These are phyloP conservation scores for Hemisphaericaspora xylofermentans DNA, from an alignment of 1,139 yeast species.

Conservation along the genomic window DNA sequence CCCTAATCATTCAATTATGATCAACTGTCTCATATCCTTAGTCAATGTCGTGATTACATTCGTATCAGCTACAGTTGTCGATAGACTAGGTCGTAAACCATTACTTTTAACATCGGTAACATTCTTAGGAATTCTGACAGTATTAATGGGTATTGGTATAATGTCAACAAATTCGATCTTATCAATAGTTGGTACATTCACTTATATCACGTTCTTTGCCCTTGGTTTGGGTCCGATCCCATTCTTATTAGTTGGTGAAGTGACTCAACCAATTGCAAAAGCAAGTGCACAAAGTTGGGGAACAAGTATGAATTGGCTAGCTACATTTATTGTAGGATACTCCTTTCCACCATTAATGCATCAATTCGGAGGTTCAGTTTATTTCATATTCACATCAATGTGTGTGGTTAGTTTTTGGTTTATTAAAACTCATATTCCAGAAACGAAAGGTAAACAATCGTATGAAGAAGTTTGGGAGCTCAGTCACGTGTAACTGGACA, in stretches of 20 bases:
- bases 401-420: conserved; percentile 51
- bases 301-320: conserved; percentile 85
- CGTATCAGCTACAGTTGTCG: conserved; percentile 70
- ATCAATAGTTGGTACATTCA: conserved; percentile 65
- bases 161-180: conserved; percentile 46
- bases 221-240: conserved; percentile 95
- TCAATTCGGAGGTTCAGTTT: conserved; percentile 75
- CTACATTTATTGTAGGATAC: conserved; percentile 80
- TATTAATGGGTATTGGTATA: conserved; percentile 67
- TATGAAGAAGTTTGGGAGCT: conserved; percentile 61
- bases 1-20: conserved; percentile 66
- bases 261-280: conserved; percentile 75
- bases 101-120: conserved; percentile 62
- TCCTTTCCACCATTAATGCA: conserved; percentile 72
- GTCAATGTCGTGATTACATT: conserved; percentile 74
- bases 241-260: conserved; percentile 82
- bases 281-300: conserved; percentile 93
- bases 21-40: conserved; percentile 73
- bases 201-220: conserved; percentile 82
- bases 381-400: conserved; percentile 64
- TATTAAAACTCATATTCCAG: conserved; percentile 59
- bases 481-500: conserved; percentile 3
- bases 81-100: conserved; percentile 73
- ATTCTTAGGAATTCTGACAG: conserved; percentile 68
- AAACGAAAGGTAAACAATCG: conserved; percentile 66